Evolutionary conservation across 2,329 filamentous ascomycete species (phyloP), one percentile per base, ranked within the genome.

Genomic region (Diaporthe ilicicola): DNA sequence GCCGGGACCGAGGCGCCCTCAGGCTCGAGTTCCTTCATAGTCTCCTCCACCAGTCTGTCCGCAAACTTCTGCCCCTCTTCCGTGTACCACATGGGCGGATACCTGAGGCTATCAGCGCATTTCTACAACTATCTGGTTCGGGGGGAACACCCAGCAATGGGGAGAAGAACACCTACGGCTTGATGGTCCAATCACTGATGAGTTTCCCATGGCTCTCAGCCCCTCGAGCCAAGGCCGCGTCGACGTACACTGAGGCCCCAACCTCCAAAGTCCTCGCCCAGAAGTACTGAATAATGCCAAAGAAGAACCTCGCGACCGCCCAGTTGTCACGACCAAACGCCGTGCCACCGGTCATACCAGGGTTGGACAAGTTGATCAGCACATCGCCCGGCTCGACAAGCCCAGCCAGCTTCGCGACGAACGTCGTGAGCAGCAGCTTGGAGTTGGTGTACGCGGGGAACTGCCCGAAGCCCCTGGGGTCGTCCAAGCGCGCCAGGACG

Each of bases 351-450:
- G 81, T 78, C 54, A 81, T 78, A 0, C 83, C 86, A 0, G 86
- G 86, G 24, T 86, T 84, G 1, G 82, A 84, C 1, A 85, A 71
- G 66, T 87, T 88, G 50, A 88, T 76, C 9, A 84, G 72, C 0
- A 85, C 81, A 44, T 85, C 80, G 2, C 84, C 79, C 0, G 81
- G 73, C 1, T 77, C 77, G 0, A 85, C 78, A 24, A 78, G 77
- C 19, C 83, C 80, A 6, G 74, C 76, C 0, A 85, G 73, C 65
- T 82, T 81, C 72, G 74, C 74, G 2, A 79, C 74, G 74, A 82
- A 83, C 34, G 83, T 74, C 29, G 80, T 78, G 2, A 75, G 74
- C 0, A 84, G 74, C 0, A 78, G 76, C 68, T 83, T 84, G 24
- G 73, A 73, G 10, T 39, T 54, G 6, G 24, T 19, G 4, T 68